Percentiles rank a stretch among this genome's conserved stretches.
Conservation (phyloP, 441 rosid species). For the Populus trichocarpa region DNA sequence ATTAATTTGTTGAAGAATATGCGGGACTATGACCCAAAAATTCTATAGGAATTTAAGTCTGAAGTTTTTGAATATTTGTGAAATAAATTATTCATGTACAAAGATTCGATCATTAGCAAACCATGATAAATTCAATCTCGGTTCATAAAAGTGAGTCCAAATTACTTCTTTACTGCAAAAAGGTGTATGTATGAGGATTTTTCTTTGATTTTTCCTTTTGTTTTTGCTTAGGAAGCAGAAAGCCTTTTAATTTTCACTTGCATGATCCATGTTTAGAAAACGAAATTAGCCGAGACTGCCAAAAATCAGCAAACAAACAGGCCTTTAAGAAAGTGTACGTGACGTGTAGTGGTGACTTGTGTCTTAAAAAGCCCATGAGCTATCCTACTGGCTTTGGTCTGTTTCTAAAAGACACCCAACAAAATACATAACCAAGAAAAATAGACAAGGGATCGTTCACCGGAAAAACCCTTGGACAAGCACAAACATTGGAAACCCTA, state of each 20-base stretch:
- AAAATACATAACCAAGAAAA: background rate
- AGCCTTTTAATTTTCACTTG: background rate
- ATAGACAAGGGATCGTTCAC: constrained; percentile 18
- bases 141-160: too few species aligned
- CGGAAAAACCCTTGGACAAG: constrained; percentile 11
- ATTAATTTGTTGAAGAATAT: background rate
- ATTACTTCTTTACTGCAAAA: too few species aligned
- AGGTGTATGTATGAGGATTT: background rate
- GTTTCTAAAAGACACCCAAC: background rate
- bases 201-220: too few species aligned
- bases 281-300: background rate
- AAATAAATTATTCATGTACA: background rate
- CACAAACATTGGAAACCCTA: background rate
- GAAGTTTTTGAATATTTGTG: background rate
- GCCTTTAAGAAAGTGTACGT: background rate
- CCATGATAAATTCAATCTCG: too few species aligned
- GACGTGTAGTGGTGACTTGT: background rate
- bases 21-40: background rate
- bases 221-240: background rate
- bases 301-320: background rate
- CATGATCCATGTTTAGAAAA: background rate
- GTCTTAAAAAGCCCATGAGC: constrained; percentile 14
- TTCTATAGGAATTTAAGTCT: background rate
- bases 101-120: too few species aligned
- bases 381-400: constrained; percentile 6